Base-by-base conservation (phyloP, 306 rosid genomes). In the Benincasa hispida region DNA sequence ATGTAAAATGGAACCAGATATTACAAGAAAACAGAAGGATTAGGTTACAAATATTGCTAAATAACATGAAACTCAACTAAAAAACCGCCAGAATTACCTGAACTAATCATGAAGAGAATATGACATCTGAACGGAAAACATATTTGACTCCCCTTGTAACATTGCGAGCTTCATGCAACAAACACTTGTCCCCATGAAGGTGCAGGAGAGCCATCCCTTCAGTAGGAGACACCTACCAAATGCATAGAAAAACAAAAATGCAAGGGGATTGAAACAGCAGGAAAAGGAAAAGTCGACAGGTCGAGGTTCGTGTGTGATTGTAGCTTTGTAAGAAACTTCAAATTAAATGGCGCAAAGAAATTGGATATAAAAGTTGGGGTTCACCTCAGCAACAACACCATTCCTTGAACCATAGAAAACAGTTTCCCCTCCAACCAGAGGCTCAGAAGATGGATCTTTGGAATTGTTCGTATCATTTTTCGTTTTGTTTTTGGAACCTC, bases 171-270 rank as follows among this genome's bases (percentile, higher is more conserved):
- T 92, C 99, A 72, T 94, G 99, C 89, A 94, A 76, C 95, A 90
- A 75, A 80, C 99, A 94, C 77, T 92, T 89, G 79, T 87, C 85
- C 82, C 97, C 97, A 28, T 92, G 99, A 81, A 94, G 53, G 80
- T 94, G 96, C 73, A 94, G 79, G 79, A 94, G 96, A 76, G 97
- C 97, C 91, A 91, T 86, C 84, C 98, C 98, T 87, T 91, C 96
- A 28, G 81, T 77, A 55, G 98, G 98, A 77, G 87, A 79, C 76
- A 94, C 97, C 98, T 94, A 69, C 39, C 32, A 48, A 69, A 80
- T 59, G 61, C 28, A 63, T 9, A 32, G 47, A 51, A 9, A 27
- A 30, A 57, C 12, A 8, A 22, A 14, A 45, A 45, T 61, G 35
- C 21, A 72, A 57, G 42, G 45, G 14, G 30, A 45, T 37, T 42